Percentiles rank a stretch among this genome's conserved stretches.
Conservation (phyloP, 805 yeast species). For the Tetrapisispora fleetii region DNA sequence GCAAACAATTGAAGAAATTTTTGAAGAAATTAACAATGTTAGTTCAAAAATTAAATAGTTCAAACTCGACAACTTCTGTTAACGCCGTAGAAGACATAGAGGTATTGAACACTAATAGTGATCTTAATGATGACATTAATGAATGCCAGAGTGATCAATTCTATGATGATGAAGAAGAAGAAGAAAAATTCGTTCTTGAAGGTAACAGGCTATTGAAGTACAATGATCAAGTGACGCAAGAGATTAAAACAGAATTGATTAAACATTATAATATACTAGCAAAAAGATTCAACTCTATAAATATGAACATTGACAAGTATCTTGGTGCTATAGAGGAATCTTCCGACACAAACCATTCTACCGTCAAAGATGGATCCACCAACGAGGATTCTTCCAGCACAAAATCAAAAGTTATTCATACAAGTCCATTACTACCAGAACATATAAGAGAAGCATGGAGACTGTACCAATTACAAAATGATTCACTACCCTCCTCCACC, state of each 20-base stretch:
- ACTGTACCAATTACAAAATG: conserved; percentile 55
- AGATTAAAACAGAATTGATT: conserved; percentile 22
- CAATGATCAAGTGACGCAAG: conserved; percentile 18
- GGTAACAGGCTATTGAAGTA: conserved; percentile 19
- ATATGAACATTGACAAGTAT: conserved; percentile 29
- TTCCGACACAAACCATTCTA: neutral
- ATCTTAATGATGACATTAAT: conserved; percentile 18
- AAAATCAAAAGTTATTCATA: neutral
- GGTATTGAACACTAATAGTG: neutral
- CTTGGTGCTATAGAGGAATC: neutral
- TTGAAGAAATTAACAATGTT: conserved; percentile 29
- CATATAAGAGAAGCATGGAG: conserved; percentile 88
- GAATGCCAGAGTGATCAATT: conserved; percentile 23
- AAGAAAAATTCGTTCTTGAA: conserved; percentile 11
- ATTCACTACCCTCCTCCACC: conserved; percentile 49
- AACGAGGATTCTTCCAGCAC: neutral
- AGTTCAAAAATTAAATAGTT: conserved; percentile 4
- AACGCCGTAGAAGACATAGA: neutral
- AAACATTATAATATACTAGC: conserved; percentile 24
- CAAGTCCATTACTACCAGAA: conserved; percentile 65
- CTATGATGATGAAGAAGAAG: conserved; percentile 25
- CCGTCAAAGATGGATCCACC: conserved; percentile 12
- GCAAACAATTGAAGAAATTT: conserved; percentile 27
- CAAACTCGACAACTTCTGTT: neutral
- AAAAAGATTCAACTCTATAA: conserved; percentile 21